These are phyloP conservation scores for Lathyrus sativus DNA, from an alignment of 306 rosid species.

Conservation along the genomic window DNA sequence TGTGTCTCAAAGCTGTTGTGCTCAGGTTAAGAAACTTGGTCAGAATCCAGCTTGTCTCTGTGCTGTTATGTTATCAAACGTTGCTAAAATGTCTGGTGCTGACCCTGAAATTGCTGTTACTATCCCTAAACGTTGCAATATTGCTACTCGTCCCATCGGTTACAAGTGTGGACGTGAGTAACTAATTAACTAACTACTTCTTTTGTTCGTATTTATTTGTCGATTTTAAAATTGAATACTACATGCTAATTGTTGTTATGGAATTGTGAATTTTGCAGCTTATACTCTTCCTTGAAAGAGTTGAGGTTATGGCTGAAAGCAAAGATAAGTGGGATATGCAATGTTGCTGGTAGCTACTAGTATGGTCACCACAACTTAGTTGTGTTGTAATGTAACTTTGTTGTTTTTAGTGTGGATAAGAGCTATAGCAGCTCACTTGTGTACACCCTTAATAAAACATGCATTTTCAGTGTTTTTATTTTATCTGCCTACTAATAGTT, in stretches of 20 bases:
- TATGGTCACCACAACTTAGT: constrained; percentile 17
- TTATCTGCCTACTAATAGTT: not conserved
- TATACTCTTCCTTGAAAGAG: constrained; percentile 56
- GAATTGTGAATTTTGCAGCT: constrained; percentile 49
- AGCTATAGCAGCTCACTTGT: constrained; percentile 39
- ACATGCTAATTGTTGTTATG: not conserved
- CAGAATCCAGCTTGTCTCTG: constrained; percentile 60
- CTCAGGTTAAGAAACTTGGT: constrained; percentile 48
- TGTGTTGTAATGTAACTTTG: constrained; percentile 30
- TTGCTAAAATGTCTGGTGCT: constrained; percentile 50
- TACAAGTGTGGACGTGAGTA: constrained; percentile 68
- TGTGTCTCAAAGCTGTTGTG: constrained; percentile 54
- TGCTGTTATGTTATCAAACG: constrained; percentile 57
- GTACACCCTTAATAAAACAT: constrained; percentile 31
- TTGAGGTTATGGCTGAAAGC: constrained; percentile 13
- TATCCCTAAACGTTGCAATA: constrained; percentile 71
- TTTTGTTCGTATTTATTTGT: not conserved
- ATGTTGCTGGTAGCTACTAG: constrained; percentile 33
- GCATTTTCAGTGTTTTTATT: constrained; percentile 14
- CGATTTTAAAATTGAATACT: not conserved
- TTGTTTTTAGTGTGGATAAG: constrained; percentile 41
- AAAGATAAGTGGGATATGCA: constrained; percentile 26
- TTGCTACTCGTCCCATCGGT: constrained; percentile 64
- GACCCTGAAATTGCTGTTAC: constrained; percentile 52
- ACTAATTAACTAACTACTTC: not conserved